A percentile compares a stretch with the other conserved stretches of the same genome.
Conservation (phyloP, 2,329 filamentous ascomycete genomes). For the Mycosphaerella sp. region DNA sequence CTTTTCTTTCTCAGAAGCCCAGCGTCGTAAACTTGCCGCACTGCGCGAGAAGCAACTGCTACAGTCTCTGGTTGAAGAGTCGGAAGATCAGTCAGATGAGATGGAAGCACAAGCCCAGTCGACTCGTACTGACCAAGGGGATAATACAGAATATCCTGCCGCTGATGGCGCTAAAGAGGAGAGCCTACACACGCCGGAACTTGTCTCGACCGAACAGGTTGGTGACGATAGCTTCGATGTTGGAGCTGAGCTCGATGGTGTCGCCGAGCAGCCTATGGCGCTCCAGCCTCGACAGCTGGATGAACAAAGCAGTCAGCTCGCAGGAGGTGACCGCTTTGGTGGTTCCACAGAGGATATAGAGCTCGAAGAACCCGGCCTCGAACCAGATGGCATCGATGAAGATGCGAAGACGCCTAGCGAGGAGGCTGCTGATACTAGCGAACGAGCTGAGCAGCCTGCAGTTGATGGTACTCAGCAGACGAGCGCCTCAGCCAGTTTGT, state of each 20-base stretch:
- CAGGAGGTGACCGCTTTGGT: constrained; percentile 27
- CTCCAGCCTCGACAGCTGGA: constrained; percentile 2
- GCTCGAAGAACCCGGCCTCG: constrained; percentile 21
- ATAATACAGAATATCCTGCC: neutral
- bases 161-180: constrained; percentile 8
- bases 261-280: constrained; percentile 1
- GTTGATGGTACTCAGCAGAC: neutral
- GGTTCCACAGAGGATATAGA: constrained; percentile 25
- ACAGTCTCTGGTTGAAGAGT: constrained; percentile 1
- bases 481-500: neutral
- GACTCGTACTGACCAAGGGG: neutral
- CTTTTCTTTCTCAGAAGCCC: constrained; percentile 43
- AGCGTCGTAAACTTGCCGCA: constrained; percentile 26
- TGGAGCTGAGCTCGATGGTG: constrained; percentile 9
- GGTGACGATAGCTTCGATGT: constrained; percentile 1
- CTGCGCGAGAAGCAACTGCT: constrained; percentile 28
- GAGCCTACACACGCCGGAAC: constrained; percentile 9
- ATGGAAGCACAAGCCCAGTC: neutral
- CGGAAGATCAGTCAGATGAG: constrained; percentile 30
- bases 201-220: constrained; percentile 3
- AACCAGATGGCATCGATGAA: constrained; percentile 5
- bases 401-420: neutral
- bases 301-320: constrained; percentile 21
- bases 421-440: neutral
- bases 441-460: neutral